Percentiles rank a stretch among this genome's conserved stretches.
Conservation (phyloP, 805 yeast genomes). For the Candida insectorum region DNA sequence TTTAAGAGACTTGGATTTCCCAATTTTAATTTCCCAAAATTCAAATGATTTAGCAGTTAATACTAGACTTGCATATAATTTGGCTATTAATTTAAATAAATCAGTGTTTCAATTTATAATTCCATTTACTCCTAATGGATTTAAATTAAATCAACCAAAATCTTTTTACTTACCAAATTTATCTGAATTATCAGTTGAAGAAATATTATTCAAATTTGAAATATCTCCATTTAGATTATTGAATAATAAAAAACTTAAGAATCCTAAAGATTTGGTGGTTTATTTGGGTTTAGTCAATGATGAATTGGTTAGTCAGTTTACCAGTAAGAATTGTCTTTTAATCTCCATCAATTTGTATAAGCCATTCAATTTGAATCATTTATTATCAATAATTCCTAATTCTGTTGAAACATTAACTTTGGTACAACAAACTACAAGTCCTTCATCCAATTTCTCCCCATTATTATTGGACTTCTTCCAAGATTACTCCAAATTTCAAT, state of each 20-base stretch:
- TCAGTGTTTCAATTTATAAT: slow-evolving; percentile 74
- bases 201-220: slow-evolving; percentile 20
- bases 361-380: slow-evolving; percentile 61
- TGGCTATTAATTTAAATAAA: slow-evolving; percentile 45
- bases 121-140: slow-evolving; percentile 17
- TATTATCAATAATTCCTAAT: slow-evolving; percentile 51
- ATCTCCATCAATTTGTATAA: slow-evolving; percentile 63
- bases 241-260: slow-evolving; percentile 19
- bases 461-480: slow-evolving; percentile 73
- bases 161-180: neutral
- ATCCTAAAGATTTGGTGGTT: slow-evolving; percentile 51
- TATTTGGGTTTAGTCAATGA: slow-evolving; percentile 58
- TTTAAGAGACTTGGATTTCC: slow-evolving; percentile 64
- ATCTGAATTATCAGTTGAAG: slow-evolving; percentile 14
- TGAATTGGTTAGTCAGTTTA: slow-evolving; percentile 39
- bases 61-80: slow-evolving; percentile 55
- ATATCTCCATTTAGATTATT: slow-evolving; percentile 28
- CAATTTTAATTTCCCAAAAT: slow-evolving; percentile 65
- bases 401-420: slow-evolving; percentile 55
- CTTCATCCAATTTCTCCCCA: slow-evolving; percentile 52
- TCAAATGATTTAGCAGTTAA: slow-evolving; percentile 47
- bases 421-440: slow-evolving; percentile 52
- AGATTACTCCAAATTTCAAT: slow-evolving; percentile 46
- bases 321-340: slow-evolving; percentile 41
- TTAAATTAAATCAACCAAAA: neutral